A percentile compares a stretch with the other conserved stretches of the same genome.
These are phyloP conservation scores for Hymenoscyphus albidus DNA, from an alignment of 2,329 filamentous ascomycete genomes.

Conservation along the genomic window DNA sequence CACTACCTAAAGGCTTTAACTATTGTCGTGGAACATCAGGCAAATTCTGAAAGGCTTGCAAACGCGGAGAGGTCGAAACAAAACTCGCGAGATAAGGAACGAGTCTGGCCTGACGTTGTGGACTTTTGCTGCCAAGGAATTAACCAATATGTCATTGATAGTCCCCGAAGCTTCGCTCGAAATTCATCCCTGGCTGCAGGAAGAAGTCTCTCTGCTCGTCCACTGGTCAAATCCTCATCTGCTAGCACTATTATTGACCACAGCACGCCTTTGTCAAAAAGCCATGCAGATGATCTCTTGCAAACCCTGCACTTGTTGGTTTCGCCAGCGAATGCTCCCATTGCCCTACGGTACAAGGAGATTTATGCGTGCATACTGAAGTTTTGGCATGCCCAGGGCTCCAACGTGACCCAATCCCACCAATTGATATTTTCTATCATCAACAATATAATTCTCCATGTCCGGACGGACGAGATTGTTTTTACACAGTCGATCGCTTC, in stretches of 20 bases:
- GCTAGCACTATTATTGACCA: conserved; percentile 29
- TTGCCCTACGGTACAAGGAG: conserved; percentile 51
- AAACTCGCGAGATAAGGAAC: conserved; percentile 38
- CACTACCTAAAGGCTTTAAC: conserved; percentile 77
- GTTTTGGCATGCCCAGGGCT: conserved; percentile 56
- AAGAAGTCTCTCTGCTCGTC: conserved; percentile 19
- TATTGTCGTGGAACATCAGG: conserved; percentile 64
- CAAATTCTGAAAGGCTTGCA: conserved; percentile 74
- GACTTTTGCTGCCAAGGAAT: conserved; percentile 65
- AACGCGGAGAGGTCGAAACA: too few species aligned
- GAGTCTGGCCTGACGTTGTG: conserved; percentile 37
- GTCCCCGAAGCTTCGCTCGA: conserved; percentile 16
- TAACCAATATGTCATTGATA: conserved; percentile 41
- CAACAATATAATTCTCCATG: conserved; percentile 64
- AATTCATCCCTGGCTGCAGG: conserved; percentile 22
- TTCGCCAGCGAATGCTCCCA: conserved; percentile 63
- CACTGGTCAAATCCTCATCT: conserved; percentile 24
- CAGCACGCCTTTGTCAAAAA: conserved; percentile 29
- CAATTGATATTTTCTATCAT: conserved; percentile 71
- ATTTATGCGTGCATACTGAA: conserved; percentile 55
- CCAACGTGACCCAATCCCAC: conserved; percentile 60
- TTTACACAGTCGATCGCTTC: conserved; percentile 56
- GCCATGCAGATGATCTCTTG: conserved; percentile 52
- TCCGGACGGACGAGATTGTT: conserved; percentile 63
- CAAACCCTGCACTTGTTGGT: conserved; percentile 63